Evolutionary conservation across 2,329 filamentous ascomycete genomes (phyloP).

Genomic region (Cordyceps javanica): DNA sequence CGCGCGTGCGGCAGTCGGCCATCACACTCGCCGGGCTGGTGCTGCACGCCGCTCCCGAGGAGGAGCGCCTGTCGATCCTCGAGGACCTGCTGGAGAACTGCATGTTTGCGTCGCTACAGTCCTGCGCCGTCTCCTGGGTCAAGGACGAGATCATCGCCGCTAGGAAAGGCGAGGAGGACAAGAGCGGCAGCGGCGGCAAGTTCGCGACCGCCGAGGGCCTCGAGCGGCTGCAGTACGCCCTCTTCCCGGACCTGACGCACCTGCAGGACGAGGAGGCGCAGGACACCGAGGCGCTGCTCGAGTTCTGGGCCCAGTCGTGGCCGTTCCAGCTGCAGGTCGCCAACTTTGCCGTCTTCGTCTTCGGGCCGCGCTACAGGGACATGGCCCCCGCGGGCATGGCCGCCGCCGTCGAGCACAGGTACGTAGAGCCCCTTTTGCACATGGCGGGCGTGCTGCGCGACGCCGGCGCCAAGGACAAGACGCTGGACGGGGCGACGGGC

Average conservation of each 20-base stretch:
- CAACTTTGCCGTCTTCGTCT: constrained; percentile 55
- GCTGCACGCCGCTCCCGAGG: constrained; percentile 53
- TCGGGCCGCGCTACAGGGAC: constrained; percentile 38
- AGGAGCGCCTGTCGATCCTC: constrained; percentile 53
- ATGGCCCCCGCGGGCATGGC: constrained; percentile 52
- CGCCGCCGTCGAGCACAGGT: constrained; percentile 51
- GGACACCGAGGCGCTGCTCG: constrained; percentile 36
- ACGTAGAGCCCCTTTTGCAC: constrained; percentile 46
- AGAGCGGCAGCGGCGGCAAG: constrained; percentile 23
- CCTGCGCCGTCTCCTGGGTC: constrained; percentile 57
- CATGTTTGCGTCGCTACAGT: constrained; percentile 56
- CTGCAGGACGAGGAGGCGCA: constrained; percentile 33
- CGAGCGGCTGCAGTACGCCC: constrained; percentile 52
- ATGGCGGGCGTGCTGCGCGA: constrained; percentile 33
- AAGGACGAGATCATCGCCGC: constrained; percentile 55
- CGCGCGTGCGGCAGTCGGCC: constrained; percentile 49
- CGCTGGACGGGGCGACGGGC: constrained; percentile 20
- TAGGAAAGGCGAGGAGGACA: constrained; percentile 18
- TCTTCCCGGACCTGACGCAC: constrained; percentile 52
- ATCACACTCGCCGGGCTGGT: constrained; percentile 46
- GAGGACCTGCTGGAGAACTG: constrained; percentile 61
- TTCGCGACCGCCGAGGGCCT: constrained; percentile 52
- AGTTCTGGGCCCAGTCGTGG: constrained; percentile 47
- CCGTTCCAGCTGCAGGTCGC: constrained; percentile 53
- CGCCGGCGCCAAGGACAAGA: constrained; percentile 27